These are phyloP conservation scores for Helotiales sp. DNA, from an alignment of 2,329 filamentous ascomycete species.

Conservation along the genomic window DNA sequence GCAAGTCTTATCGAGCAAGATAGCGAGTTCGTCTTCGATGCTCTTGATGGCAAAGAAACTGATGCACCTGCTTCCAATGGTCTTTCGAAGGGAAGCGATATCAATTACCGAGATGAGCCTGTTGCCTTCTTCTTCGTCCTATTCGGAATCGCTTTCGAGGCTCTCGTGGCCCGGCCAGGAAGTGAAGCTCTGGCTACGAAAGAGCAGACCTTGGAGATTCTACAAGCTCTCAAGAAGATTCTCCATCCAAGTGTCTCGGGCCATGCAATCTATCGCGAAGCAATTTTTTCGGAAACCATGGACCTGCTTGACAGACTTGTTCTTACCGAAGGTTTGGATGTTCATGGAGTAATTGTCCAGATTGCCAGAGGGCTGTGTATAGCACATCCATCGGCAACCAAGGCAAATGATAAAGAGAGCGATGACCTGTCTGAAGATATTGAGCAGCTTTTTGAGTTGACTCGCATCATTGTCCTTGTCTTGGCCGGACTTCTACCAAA, in stretches of 20 bases:
- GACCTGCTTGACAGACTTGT: constrained; percentile 92
- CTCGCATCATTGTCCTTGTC: constrained; percentile 92
- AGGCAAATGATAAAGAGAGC: constrained; percentile 67
- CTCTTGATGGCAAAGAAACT: constrained; percentile 81
- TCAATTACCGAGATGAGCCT: constrained; percentile 97
- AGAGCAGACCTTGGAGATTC: constrained; percentile 84
- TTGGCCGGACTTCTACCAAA: constrained; percentile 87
- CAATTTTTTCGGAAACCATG: constrained; percentile 96
- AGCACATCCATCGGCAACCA: constrained; percentile 86
- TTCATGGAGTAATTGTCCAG: constrained; percentile 91
- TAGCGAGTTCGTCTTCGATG: constrained; percentile 96
- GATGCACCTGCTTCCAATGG: constrained; percentile 47
- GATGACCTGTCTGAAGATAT: constrained; percentile 93
- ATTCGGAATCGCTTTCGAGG: constrained; percentile 95
- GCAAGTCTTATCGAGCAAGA: constrained; percentile 97
- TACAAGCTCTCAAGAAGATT: constrained; percentile 93
- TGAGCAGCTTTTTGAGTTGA: constrained; percentile 96
- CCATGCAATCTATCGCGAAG: constrained; percentile 94
- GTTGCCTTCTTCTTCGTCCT: constrained; percentile 99
- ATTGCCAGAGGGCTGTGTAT: constrained; percentile 90
- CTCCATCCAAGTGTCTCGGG: constrained; percentile 92
- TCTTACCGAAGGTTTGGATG: constrained; percentile 85
- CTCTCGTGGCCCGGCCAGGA: constrained; percentile 79
- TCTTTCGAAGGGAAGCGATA: constrained; percentile 71
- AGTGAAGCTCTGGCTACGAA: constrained; percentile 70